phyloP scores from a whole-genome alignment of 2,329 filamentous ascomycete genomes.

The Trichoderma breve region DNA sequence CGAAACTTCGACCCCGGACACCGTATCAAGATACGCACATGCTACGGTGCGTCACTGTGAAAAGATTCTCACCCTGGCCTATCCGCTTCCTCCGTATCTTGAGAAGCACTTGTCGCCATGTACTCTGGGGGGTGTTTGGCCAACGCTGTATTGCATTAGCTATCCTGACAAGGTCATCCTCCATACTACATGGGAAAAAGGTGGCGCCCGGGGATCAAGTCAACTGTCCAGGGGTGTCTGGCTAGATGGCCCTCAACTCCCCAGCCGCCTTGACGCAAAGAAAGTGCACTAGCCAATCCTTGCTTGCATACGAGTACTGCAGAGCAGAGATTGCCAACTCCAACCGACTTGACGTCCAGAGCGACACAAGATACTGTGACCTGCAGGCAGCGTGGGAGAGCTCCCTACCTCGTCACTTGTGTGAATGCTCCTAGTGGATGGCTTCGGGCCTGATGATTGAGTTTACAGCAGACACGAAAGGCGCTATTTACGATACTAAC shows the following conservation, averaged over 20 bases:
- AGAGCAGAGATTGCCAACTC: slow-evolving; percentile 5
- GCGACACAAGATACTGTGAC: neutral
- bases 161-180: neutral
- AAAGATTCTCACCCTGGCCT: slow-evolving; percentile 3
- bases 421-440: neutral
- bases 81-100: slow-evolving; percentile 5
- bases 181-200: neutral
- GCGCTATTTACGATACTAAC: neutral
- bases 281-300: slow-evolving; percentile 14
- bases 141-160: slow-evolving; percentile 9
- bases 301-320: neutral
- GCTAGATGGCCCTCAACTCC: neutral
- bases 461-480: neutral
- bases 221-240: slow-evolving; percentile 12
- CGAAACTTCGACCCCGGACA: neutral
- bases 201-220: slow-evolving; percentile 9
- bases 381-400: neutral
- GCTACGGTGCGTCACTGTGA: neutral
- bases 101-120: neutral
- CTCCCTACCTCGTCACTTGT: neutral
- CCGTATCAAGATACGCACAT: neutral
- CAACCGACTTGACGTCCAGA: slow-evolving; percentile 1
- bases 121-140: neutral
- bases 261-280: slow-evolving; percentile 6
- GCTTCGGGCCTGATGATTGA: neutral